Evolutionary conservation across 371 early-diverging fungal genomes (phyloP), one percentile per base, ranked within the genome.

Genomic region (Parasitella parasitica): DNA sequence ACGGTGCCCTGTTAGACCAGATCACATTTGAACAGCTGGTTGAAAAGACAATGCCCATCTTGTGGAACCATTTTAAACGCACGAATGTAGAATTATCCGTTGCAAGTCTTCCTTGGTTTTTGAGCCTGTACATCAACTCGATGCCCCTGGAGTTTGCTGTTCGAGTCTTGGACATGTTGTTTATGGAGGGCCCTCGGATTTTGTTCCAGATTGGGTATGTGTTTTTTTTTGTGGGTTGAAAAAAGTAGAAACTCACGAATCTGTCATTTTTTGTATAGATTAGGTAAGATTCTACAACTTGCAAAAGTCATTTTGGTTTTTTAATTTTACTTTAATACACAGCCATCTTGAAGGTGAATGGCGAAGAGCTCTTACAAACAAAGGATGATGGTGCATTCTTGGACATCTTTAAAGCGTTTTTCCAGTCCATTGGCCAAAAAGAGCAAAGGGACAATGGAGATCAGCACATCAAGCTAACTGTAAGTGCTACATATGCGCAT

Each of bases 91-190:
- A 97, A 66, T 80, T 98, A 2, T 95, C 97, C 0, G 91, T 97
- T 0, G 96, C 95, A 3, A 96, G 94, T 55, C 70, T 97, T 41
- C 96, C 97, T 16, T 97, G 97, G 99, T 97, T 98, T 76, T 77
- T 98, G 53, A 94, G 95, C 43, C 74, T 98, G 34, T 98, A 89
- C 70, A 89, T 97, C 72, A 97, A 96, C 72, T 91, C 95, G 4
- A 89, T 97, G 87, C 97, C 98, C 7, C 70, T 98, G 27, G 72
- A 86, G 20, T 94, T 87, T 66, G 93, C 97, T 3, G 82, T 96
- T 49, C 74, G 98, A 27, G 89, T 98, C 16, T 72, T 98, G 52
- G 99, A 98, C 83, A 95, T 94, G 69, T 91, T 94, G 67, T 94
- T 94, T 70, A 86, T 97, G 85, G 97, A 97, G 65, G 98, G 98